phyloP scores from a whole-genome alignment of 2,329 filamentous ascomycete genomes.

The Fusarium mexicanum region DNA sequence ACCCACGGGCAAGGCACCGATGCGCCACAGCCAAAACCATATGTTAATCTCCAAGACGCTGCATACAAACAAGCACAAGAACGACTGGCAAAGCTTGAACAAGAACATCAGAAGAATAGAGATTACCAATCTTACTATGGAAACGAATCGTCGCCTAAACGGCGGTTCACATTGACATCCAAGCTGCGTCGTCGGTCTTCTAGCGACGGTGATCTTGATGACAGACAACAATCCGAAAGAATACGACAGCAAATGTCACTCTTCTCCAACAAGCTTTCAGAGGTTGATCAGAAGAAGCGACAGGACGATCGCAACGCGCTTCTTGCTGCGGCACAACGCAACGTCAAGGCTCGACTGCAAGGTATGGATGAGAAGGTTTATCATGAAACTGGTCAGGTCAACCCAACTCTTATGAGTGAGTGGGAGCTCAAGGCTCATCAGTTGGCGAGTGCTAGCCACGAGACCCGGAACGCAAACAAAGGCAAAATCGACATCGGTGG shows the following conservation, averaged over 20 bases:
- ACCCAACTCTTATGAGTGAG: constrained; percentile 73
- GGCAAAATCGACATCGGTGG: constrained; percentile 77
- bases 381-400: constrained; percentile 77
- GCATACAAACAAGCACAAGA: constrained; percentile 88
- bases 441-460: constrained; percentile 72
- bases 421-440: constrained; percentile 83
- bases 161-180: constrained; percentile 61
- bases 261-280: constrained; percentile 73
- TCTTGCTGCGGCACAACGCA: constrained; percentile 82
- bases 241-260: constrained; percentile 84
- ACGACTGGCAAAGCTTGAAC: constrained; percentile 80
- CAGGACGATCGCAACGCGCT: constrained; percentile 78
- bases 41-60: constrained; percentile 80
- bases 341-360: constrained; percentile 82
- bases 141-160: constrained; percentile 51
- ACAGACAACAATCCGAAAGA: constrained; percentile 74
- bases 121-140: constrained; percentile 83
- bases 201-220: constrained; percentile 72
- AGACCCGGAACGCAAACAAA: constrained; percentile 65
- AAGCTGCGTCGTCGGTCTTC: constrained; percentile 71
- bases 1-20: constrained; percentile 48
- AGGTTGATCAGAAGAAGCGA: constrained; percentile 78
- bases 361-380: constrained; percentile 85
- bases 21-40: constrained; percentile 59
- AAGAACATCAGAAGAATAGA: constrained; percentile 70